These are phyloP conservation scores for Curvularia sp. DNA, from an alignment of 2,329 filamentous ascomycete species.

Conservation along the genomic window DNA sequence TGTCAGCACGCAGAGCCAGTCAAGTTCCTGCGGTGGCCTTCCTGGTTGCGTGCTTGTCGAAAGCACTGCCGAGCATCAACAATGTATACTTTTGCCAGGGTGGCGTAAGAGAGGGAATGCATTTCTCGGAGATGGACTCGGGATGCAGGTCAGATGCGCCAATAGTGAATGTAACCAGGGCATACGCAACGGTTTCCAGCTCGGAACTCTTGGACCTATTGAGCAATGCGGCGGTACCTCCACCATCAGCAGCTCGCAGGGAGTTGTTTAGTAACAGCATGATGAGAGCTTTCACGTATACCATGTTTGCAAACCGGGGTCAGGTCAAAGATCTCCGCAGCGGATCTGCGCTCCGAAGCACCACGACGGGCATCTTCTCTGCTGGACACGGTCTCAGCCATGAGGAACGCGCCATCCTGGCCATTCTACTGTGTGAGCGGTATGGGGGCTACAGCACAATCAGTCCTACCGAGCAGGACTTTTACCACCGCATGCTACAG, in stretches of 20 bases:
- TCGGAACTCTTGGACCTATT: conserved; percentile 59
- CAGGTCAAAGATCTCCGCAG: conserved; percentile 59
- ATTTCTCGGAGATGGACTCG: conserved; percentile 73
- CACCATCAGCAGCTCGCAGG: conserved; percentile 25
- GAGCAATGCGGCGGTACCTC: conserved; percentile 52
- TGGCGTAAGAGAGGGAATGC: conserved; percentile 82
- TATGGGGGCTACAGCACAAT: conserved; percentile 69
- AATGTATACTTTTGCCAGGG: conserved; percentile 84
- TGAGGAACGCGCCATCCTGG: conserved; percentile 72
- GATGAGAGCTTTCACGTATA: conserved; percentile 64
- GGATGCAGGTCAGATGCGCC: conserved; percentile 70
- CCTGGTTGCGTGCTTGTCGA: conserved; percentile 76
- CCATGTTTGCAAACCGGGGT: conserved; percentile 59
- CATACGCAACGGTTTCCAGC: conserved; percentile 59
- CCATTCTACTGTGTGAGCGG: conserved; percentile 73
- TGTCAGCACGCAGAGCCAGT: conserved; percentile 77
- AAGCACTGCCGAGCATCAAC: conserved; percentile 71
- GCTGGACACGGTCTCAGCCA: conserved; percentile 77
- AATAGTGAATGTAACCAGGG: conserved; percentile 66
- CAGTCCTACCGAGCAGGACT: conserved; percentile 63
- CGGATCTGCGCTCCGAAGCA: conserved; percentile 73
- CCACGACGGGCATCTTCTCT: conserved; percentile 71
- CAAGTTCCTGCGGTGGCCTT: conserved; percentile 86
- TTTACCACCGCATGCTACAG: conserved; percentile 61
- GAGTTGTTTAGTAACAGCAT: conserved; percentile 55